Percentiles rank a stretch among this genome's conserved stretches.
phyloP scores from a whole-genome alignment of 169 alveolate species.

The Eimeria falciformis region DNA sequence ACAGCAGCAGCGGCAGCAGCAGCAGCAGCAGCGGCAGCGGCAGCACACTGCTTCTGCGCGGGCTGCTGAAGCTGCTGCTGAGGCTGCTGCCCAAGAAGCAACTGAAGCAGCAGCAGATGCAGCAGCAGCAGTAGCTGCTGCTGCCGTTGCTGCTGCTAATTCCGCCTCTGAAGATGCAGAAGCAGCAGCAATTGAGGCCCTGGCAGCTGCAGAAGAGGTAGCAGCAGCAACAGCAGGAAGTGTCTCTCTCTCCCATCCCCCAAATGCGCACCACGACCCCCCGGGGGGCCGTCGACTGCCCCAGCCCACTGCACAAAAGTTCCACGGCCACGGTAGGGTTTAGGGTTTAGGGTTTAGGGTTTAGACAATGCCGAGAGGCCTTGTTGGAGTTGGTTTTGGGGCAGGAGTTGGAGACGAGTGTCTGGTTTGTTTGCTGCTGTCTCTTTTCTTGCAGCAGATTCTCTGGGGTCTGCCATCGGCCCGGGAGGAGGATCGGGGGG shows the following conservation, averaged over 20 bases:
- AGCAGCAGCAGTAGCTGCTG: conserved; percentile 7
- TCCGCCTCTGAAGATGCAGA: not conserved
- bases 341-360: conserved; percentile 3
- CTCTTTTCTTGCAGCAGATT: not conserved
- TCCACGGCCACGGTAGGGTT: too few species aligned
- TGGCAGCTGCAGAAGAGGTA: conserved; percentile 19
- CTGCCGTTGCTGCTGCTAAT: conserved; percentile 5
- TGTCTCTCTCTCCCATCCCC: too few species aligned
- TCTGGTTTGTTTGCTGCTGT: too few species aligned
- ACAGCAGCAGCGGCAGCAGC: conserved; percentile 22
- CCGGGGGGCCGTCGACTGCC: too few species aligned
- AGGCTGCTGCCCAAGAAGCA: conserved; percentile 25
- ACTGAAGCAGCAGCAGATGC: conserved; percentile 11
- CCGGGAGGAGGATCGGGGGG: not conserved
- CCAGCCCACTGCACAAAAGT: too few species aligned
- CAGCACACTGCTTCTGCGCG: conserved; percentile 3
- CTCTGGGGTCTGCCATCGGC: not conserved
- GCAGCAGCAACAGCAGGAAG: not conserved
- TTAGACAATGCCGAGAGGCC: too few species aligned
- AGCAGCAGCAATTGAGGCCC: conserved; percentile 20
- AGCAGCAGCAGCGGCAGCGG: conserved; percentile 20
- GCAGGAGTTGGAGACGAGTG: not conserved
- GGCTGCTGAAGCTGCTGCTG: conserved; percentile 11
- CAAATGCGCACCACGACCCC: too few species aligned
- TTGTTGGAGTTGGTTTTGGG: too few species aligned